A percentile compares a stretch with the other conserved stretches of the same genome.
phyloP scores from a whole-genome alignment of 352 stramenopile species.

The Peronospora destructor region DNA sequence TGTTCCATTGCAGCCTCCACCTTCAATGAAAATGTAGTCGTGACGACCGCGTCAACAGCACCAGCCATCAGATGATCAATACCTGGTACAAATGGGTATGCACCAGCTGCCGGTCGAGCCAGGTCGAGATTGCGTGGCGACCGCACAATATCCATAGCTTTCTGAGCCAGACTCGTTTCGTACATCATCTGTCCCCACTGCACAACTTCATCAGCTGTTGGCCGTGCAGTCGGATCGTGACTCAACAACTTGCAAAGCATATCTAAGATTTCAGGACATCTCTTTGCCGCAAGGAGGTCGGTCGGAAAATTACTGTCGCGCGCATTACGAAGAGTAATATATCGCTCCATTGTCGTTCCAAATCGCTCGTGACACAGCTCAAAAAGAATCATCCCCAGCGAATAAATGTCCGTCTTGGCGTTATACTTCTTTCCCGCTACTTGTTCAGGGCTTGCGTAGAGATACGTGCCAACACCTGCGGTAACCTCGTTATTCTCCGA shows the following conservation, averaged over 20 bases:
- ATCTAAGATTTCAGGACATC: conserved; percentile 58
- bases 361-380: conserved; percentile 88
- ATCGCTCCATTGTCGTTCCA: conserved; percentile 85
- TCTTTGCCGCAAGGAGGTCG: conserved; percentile 41
- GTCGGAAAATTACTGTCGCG: conserved; percentile 62
- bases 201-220: conserved; percentile 59
- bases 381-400: conserved; percentile 88
- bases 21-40: conserved; percentile 52
- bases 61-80: conserved; percentile 32
- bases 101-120: conserved; percentile 10
- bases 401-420: conserved; percentile 88
- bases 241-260: conserved; percentile 62
- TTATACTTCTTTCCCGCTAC: conserved; percentile 88
- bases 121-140: conserved; percentile 39
- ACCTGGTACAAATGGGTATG: conserved; percentile 18
- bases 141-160: conserved; percentile 44
- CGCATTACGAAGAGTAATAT: conserved; percentile 68
- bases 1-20: conserved; percentile 53
- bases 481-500: conserved; percentile 81
- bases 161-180: conserved; percentile 51
- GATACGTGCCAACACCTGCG: conserved; percentile 83
- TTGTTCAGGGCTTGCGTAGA: conserved; percentile 88
- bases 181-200: conserved; percentile 75
- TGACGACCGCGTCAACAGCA: conserved; percentile 7
- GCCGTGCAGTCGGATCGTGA: conserved; percentile 43